These are phyloP conservation scores for Meyerozyma athensensis DNA, from an alignment of 1,139 yeast species.

Conservation along the genomic window DNA sequence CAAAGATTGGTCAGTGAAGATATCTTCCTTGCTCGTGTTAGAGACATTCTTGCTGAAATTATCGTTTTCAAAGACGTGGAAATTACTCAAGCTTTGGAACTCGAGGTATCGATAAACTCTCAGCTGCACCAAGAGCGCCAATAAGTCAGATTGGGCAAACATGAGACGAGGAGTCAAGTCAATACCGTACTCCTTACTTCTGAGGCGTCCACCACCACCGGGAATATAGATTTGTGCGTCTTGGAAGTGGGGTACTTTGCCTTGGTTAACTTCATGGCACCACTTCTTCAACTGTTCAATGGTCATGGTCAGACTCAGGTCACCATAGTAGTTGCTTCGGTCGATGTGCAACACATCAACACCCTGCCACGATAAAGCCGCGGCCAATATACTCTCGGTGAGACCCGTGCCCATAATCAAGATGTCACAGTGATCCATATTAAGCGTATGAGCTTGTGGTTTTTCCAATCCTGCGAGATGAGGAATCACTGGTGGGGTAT, in stretches of 20 bases:
- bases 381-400: slow-evolving; percentile 82
- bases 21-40: slow-evolving; percentile 77
- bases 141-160: slow-evolving; percentile 83
- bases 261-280: slow-evolving; percentile 60
- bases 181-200: slow-evolving; percentile 74
- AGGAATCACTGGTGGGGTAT: slow-evolving; percentile 61
- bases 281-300: slow-evolving; percentile 79
- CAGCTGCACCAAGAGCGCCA: slow-evolving; percentile 71
- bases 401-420: slow-evolving; percentile 90
- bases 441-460: slow-evolving; percentile 46
- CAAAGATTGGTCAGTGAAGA: slow-evolving; percentile 83
- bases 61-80: slow-evolving; percentile 90
- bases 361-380: slow-evolving; percentile 96
- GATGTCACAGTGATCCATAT: slow-evolving; percentile 74
- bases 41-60: slow-evolving; percentile 74
- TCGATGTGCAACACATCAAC: slow-evolving; percentile 87
- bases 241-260: slow-evolving; percentile 44
- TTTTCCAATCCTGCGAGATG: slow-evolving; percentile 74
- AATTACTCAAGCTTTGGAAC: slow-evolving; percentile 81
- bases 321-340: slow-evolving; percentile 80
- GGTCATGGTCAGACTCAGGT: slow-evolving; percentile 76
- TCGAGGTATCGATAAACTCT: slow-evolving; percentile 89
- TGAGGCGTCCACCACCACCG: slow-evolving; percentile 43
- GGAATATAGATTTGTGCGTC: slow-evolving; percentile 76
- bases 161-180: slow-evolving; percentile 86